Evolutionary conservation across 306 rosid species (phyloP).

Genomic region (Malus asiatica): DNA sequence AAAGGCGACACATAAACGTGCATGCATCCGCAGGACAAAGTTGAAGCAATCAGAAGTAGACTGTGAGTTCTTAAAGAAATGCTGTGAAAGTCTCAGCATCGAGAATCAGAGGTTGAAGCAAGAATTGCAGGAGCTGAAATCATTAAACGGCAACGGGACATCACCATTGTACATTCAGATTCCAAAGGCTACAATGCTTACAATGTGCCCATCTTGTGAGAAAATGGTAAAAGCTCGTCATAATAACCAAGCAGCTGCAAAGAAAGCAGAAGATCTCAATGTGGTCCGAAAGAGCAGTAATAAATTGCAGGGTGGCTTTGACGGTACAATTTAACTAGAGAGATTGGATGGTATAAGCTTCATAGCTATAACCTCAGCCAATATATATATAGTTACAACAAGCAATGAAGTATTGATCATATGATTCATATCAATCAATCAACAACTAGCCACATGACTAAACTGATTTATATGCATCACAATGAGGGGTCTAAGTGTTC

Average conservation of each 20-base stretch:
- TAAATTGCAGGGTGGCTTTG: neutral
- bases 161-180: constrained; percentile 26
- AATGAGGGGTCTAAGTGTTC: neutral
- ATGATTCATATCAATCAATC: neutral
- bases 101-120: constrained; percentile 72
- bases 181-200: constrained; percentile 28
- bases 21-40: constrained; percentile 53
- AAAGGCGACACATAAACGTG: neutral
- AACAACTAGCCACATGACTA: neutral
- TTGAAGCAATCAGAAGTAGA: constrained; percentile 78
- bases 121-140: constrained; percentile 56
- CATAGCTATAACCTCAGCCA: neutral
- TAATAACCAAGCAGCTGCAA: neutral
- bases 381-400: neutral
- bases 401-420: neutral
- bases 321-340: neutral
- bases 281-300: constrained; percentile 1
- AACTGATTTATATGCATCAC: neutral
- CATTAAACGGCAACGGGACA: constrained; percentile 4
- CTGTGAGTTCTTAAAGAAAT: constrained; percentile 63
- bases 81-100: constrained; percentile 47
- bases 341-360: neutral
- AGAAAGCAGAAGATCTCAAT: neutral
- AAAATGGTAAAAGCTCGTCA: neutral
- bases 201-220: constrained; percentile 1